phyloP scores from a whole-genome alignment of 2,329 filamentous ascomycete species.

The Sporothrix euskadiensis region DNA sequence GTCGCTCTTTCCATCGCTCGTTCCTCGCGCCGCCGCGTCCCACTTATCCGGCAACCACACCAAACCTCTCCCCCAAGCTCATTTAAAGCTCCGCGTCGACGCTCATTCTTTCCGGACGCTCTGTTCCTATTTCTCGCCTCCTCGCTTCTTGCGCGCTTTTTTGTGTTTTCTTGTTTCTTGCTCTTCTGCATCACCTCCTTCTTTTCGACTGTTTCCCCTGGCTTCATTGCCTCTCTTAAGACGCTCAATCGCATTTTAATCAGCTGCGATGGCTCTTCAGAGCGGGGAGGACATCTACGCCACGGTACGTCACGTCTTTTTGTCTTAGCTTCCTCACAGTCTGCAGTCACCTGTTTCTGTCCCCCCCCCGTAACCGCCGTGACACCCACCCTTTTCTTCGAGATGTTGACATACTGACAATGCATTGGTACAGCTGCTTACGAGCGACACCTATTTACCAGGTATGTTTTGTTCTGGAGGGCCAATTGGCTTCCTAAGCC shows the following conservation, averaged over 20 bases:
- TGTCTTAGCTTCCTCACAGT: background rate
- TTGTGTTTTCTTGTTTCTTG: background rate
- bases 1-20: constrained; percentile 20
- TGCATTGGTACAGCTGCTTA: constrained; percentile 67
- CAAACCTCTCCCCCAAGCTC: background rate
- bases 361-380: constrained; percentile 21
- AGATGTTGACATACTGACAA: constrained; percentile 18
- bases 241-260: constrained; percentile 25
- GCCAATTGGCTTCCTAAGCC: background rate
- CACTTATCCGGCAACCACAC: constrained; percentile 16
- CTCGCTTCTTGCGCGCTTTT: background rate
- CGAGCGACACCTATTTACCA: constrained; percentile 90
- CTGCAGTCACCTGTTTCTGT: background rate
- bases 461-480: constrained; percentile 55
- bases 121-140: background rate
- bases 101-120: constrained; percentile 18
- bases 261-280: constrained; percentile 43
- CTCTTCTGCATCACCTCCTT: background rate
- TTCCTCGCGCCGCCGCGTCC: constrained; percentile 9
- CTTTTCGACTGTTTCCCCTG: background rate
- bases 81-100: constrained; percentile 17
- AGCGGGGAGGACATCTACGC: constrained; percentile 56
- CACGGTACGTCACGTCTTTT: constrained; percentile 47
- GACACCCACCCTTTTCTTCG: background rate
- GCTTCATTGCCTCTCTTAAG: constrained; percentile 22